Base-by-base conservation (phyloP, 495 filamentous ascomycete genomes). In the Aspergillus bridgeri region DNA sequence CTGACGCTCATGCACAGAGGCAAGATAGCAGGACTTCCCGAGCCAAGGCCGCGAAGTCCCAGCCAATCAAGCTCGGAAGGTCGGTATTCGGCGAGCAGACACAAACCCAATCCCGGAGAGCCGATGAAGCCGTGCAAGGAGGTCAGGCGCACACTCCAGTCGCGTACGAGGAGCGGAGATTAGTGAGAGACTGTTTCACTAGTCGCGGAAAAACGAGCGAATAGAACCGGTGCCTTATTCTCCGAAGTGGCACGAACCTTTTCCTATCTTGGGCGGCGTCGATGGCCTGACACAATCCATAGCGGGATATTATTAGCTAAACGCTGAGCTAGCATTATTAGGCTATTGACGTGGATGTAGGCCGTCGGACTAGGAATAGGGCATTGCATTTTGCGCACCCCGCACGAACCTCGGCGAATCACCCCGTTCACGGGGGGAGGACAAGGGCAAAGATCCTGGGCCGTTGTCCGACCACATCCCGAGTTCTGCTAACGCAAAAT, bases 401-500 rank as follows among this genome's bases (percentile, higher is more conserved):
- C 27, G 27, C 27, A 29, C 27, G 6, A 9, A 27, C 27, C 27
- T 29, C 27, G 27, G 27, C 27, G 3, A 29, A 29, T 7, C 3
- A 27, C 25, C 27, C 27, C 33, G 13, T 15, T 15, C 33, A 38
- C 9, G 33, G 17, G 9, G 3, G 1, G 17, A 4, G 6, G 5
- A 6, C 1, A 38, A 11, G 33, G 33, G 33, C 33, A 15, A 38
- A 38, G 33, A 38, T 15, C 7, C 1, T 38, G 9, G 1, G 3
- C 9, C 33, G 9, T 38, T 29, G 6, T 29, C 27, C 27, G 27
- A 29, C 33, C 33, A 11, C 33, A 38, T 38, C 33, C 45, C 45
- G 45, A 47, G 45, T 20, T 29, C 27, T 29, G 45, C 48, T 50
- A 50, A 50, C 48, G 48, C 20, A 50, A 56, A 56, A 45, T n/a